Base-by-base conservation (phyloP, 306 rosid genomes). In the Inga leiocalycina region DNA sequence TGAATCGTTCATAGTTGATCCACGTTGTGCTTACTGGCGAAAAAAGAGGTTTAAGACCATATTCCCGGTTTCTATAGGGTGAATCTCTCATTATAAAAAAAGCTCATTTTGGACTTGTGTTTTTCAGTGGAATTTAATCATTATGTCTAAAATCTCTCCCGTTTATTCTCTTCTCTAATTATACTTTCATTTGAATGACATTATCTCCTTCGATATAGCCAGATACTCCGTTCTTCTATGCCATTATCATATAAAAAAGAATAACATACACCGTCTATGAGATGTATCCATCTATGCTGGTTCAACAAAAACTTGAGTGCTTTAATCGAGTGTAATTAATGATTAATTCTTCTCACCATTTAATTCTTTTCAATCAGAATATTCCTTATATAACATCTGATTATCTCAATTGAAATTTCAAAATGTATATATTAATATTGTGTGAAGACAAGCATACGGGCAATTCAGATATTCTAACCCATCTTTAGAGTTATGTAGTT, bases 111-210 rank as follows among this genome's bases (percentile, higher is more conserved):
- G 34, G 56, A 35, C 10, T 71, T 76, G 6, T 68, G 41, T 20
- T 76, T 86, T 83, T 11, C 35, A 77, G 79, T 81, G 88, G 84
- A 79, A 81, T 82, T 78, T 45, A 79, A 84, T 87, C 46, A 87
- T 78, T 74, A 81, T 84, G 87, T 79, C 84, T 78, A 84, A 84
- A 74, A 22, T 74, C 77, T 27, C 81, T 71, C 78, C 79, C 15
- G 68, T 59, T 65, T 10, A 54, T 83, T 86, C 81, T 56, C 78
- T 14, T 45, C 24, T 16, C 2, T 61, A 46, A 80, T 87, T 65
- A 77, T 87, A 44, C 56, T 44, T 24, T 45, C 56, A 34, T 65
- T 34, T 19, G 51, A 76, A 82, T 62, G 80, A 61, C 77, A 83
- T 82, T 75, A 15, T 46, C 82, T 17, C 71, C 19, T 34, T 34